Conservation (phyloP, 441 rosid species). For the Dalechampia spathulata region DNA sequence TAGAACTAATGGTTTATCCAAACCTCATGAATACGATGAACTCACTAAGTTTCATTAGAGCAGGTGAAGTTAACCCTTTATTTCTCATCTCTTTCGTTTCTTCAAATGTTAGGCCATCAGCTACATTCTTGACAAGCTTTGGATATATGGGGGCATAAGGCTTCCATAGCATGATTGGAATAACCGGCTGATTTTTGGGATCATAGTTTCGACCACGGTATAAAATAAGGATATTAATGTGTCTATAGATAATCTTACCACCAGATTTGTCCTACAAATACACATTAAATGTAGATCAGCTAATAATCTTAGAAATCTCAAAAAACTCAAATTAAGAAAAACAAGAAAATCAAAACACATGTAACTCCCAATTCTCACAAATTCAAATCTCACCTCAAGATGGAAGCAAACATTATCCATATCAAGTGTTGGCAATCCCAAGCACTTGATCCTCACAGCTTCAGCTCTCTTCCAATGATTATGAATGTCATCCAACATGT, state of each 20-base stretch:
- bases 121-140: constrained; percentile 60
- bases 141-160: constrained; percentile 85
- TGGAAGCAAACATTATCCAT: constrained; percentile 84
- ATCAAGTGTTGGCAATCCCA: constrained; percentile 85
- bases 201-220: constrained; percentile 74
- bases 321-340: not conserved
- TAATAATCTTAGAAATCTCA: constrained; percentile 6
- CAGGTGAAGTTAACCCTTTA: constrained; percentile 45
- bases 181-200: constrained; percentile 43
- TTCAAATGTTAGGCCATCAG: constrained; percentile 72
- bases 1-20: not conserved
- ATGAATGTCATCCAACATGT: constrained; percentile 84
- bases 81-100: constrained; percentile 79
- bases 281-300: constrained; percentile 17
- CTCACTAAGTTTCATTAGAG: constrained; percentile 75
- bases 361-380: too few relatives aligned
- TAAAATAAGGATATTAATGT: constrained; percentile 59
- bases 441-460: constrained; percentile 86
- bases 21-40: not conserved
- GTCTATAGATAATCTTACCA: constrained; percentile 58
- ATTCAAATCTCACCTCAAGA: constrained; percentile 50
- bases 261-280: constrained; percentile 68
- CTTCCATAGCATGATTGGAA: constrained; percentile 90
- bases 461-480: constrained; percentile 88
- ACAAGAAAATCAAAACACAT: not conserved